phyloP scores from a whole-genome alignment of 1,139 yeast species.

The Geotrichum australiense region DNA sequence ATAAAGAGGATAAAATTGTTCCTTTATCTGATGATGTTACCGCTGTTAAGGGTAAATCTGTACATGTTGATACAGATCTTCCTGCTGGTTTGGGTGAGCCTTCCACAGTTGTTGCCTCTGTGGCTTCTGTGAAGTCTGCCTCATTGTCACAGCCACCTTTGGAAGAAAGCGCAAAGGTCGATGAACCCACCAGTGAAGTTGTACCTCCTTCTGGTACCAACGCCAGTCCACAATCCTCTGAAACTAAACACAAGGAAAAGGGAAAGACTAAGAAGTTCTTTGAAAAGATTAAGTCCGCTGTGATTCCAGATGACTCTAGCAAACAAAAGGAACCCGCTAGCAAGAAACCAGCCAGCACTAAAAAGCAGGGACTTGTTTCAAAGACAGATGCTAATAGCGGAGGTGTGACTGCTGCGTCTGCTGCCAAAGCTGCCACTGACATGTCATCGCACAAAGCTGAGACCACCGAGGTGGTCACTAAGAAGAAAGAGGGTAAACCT shows the following conservation, averaged over 20 bases:
- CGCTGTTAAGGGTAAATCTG: too few relatives aligned
- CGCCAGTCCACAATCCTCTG: conserved; percentile 3
- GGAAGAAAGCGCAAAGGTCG: neutral
- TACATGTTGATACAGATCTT: neutral
- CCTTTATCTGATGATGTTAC: too few relatives aligned
- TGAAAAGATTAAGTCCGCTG: conserved; percentile 5
- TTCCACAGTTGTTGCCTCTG: conserved; percentile 2
- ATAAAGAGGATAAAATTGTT: neutral
- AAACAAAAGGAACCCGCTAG: too few relatives aligned
- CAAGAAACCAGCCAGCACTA: conserved; percentile 8
- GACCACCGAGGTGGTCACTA: neutral
- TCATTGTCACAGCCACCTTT: too few relatives aligned
- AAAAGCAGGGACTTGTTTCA: conserved; percentile 3
- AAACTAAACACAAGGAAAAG: neutral
- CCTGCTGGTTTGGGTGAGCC: neutral
- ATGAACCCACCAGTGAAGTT: conserved; percentile 1
- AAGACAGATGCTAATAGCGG: conserved; percentile 2
- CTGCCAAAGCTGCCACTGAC: conserved; percentile 5
- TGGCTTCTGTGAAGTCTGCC: neutral
- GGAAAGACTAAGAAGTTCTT: conserved; percentile 1
- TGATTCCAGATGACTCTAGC: conserved; percentile 4
- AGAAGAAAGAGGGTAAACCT: neutral
- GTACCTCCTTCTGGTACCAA: neutral
- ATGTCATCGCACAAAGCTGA: neutral
- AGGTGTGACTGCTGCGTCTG: conserved; percentile 7